phyloP scores from a whole-genome alignment of 352 stramenopile genomes.

The Hyaloperonospora brassicae region DNA sequence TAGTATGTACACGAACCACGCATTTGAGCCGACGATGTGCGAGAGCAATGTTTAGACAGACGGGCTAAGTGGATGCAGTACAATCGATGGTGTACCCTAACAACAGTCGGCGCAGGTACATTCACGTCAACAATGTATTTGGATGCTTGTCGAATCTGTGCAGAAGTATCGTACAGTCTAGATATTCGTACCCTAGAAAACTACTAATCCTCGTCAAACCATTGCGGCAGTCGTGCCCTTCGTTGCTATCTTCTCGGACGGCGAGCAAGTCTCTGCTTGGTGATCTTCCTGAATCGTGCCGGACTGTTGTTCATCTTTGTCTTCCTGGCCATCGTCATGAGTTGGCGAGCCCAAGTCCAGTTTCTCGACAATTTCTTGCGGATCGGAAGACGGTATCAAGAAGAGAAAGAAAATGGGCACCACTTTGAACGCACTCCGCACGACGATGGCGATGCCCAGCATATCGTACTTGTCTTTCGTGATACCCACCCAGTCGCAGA shows the following conservation, averaged over 20 bases:
- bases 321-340: constrained; percentile 6
- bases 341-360: constrained; percentile 37
- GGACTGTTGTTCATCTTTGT: constrained; percentile 17
- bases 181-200: not conserved
- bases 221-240: constrained; percentile 18
- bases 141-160: too few species aligned
- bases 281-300: constrained; percentile 42
- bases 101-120: too few species aligned
- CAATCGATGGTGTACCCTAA: too few species aligned
- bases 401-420: constrained; percentile 88
- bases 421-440: constrained; percentile 88
- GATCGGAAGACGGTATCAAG: constrained; percentile 62
- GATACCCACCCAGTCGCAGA: constrained; percentile 87
- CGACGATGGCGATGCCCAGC: constrained; percentile 84
- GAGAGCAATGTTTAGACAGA: too few species aligned
- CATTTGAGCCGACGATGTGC: too few species aligned
- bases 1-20: too few species aligned
- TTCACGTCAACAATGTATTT: too few species aligned
- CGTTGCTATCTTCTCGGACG: constrained; percentile 20
- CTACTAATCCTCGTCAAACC: constrained; percentile 9
- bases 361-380: constrained; percentile 68
- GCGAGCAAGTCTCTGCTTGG: constrained; percentile 27
- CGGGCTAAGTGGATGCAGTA: too few species aligned
- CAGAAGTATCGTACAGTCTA: not conserved
- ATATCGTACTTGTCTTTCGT: constrained; percentile 88